Conservation (phyloP, 352 stramenopile species). For the Globisporangium apiculatum region DNA sequence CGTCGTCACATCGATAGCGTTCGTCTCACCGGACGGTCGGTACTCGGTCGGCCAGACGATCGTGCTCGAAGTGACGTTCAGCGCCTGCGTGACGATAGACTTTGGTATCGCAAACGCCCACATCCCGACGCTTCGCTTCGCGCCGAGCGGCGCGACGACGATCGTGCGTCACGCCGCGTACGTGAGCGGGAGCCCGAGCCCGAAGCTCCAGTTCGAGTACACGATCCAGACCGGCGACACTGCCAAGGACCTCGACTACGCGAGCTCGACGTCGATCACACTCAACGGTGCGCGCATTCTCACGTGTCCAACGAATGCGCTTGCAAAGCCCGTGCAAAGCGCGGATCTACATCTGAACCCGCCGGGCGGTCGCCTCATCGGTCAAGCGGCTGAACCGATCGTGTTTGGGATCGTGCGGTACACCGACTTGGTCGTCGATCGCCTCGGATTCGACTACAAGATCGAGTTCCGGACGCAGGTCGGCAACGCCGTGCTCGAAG, state of each 20-base stretch:
- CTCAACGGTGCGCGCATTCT: constrained; percentile 67
- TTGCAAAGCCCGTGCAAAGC: constrained; percentile 29
- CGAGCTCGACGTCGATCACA: constrained; percentile 38
- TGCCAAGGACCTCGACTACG: constrained; percentile 57
- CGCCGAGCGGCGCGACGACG: constrained; percentile 33
- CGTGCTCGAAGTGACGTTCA: constrained; percentile 61
- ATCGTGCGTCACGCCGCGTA: constrained; percentile 62
- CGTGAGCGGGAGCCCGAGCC: constrained; percentile 40
- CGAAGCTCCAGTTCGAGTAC: constrained; percentile 65
- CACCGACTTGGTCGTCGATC: constrained; percentile 68
- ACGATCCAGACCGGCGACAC: constrained; percentile 67
- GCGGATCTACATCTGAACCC: constrained; percentile 78
- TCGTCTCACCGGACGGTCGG: constrained; percentile 51
- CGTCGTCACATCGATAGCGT: constrained; percentile 34
- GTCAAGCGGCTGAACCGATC: constrained; percentile 32
- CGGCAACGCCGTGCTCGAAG: constrained; percentile 31
- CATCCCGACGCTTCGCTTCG: constrained; percentile 42
- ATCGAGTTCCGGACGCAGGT: constrained; percentile 49
- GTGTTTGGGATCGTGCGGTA: constrained; percentile 55
- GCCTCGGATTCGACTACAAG: constrained; percentile 60
- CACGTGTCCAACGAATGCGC: constrained; percentile 39
- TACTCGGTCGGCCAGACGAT: constrained; percentile 58
- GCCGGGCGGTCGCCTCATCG: constrained; percentile 43
- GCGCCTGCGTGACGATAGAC: constrained; percentile 46
- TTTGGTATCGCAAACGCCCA: constrained; percentile 19